Percentiles rank a stretch among this genome's conserved stretches.
phyloP scores from a whole-genome alignment of 2,329 filamentous ascomycete genomes.

The Periconia macrospinosa region DNA sequence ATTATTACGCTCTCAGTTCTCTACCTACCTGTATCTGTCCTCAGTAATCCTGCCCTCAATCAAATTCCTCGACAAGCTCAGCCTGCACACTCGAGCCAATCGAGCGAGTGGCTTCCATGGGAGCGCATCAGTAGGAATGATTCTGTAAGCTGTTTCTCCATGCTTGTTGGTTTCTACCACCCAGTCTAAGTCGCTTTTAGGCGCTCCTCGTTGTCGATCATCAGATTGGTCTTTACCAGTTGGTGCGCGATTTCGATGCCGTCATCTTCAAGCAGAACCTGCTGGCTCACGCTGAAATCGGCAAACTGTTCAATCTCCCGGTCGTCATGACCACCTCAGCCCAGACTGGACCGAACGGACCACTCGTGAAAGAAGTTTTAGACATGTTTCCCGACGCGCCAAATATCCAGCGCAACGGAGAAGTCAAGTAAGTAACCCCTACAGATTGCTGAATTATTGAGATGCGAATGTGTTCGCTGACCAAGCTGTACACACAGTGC shows the following conservation, averaged over 20 bases:
- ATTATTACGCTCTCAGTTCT: background rate
- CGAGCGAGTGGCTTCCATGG: conserved; percentile 27
- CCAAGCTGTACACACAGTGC: conserved; percentile 47
- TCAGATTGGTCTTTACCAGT: conserved; percentile 60
- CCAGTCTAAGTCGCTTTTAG: conserved; percentile 26
- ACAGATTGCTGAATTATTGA: background rate
- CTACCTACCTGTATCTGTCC: background rate
- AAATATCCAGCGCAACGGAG: conserved; percentile 67
- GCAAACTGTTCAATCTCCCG: conserved; percentile 67
- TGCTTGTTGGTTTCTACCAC: background rate
- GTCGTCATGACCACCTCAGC: conserved; percentile 72
- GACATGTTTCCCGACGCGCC: conserved; percentile 68
- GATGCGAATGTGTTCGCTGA: background rate
- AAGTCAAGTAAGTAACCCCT: conserved; percentile 58
- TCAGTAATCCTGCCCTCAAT: background rate
- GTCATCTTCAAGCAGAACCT: conserved; percentile 68
- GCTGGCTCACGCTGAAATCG: conserved; percentile 67
- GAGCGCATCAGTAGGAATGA: conserved; percentile 48
- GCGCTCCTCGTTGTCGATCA: conserved; percentile 62
- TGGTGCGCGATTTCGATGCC: conserved; percentile 67
- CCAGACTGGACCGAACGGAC: conserved; percentile 70
- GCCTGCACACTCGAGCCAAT: background rate
- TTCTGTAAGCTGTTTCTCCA: conserved; percentile 26
- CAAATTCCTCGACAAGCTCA: background rate
- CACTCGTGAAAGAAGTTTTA: conserved; percentile 68